These are phyloP conservation scores for Rhododendron williamsianum DNA, from an alignment of 148 eudicot species.

Conservation along the genomic window DNA sequence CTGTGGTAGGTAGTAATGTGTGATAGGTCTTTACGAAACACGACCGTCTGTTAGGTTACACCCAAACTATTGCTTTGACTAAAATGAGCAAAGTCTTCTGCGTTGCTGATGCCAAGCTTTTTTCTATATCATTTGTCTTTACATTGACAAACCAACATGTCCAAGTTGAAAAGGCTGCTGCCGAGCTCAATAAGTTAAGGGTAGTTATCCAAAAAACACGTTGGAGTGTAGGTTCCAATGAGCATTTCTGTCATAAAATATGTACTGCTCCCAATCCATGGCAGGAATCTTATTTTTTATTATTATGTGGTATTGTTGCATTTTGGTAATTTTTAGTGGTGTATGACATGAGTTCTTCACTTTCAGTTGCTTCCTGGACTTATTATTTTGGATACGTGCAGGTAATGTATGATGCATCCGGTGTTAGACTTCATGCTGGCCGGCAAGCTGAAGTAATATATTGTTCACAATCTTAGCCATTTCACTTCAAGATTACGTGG, in stretches of 20 bases:
- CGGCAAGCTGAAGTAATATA: slow-evolving; percentile 55
- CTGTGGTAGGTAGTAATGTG: background rate
- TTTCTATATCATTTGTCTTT: background rate
- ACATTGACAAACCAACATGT: background rate
- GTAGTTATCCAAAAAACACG: background rate
- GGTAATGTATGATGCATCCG: slow-evolving; percentile 92
- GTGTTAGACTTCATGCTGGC: slow-evolving; percentile 86
- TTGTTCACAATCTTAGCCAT: background rate
- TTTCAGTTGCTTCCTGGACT: slow-evolving; percentile 2
- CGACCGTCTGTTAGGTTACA: background rate
- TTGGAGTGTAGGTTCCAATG: background rate
- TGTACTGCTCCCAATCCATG: background rate
- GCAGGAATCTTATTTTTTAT: background rate
- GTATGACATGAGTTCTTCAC: background rate
- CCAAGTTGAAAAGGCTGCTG: background rate
- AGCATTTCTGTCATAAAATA: no score
- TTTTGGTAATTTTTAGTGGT: background rate
- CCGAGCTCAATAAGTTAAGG: background rate
- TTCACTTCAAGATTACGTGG: background rate
- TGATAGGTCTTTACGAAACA: background rate
- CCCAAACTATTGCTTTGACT: background rate
- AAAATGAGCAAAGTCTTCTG: background rate
- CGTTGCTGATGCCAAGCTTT: background rate
- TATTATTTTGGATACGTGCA: slow-evolving; percentile 15
- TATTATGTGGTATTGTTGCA: background rate